Evolutionary conservation across 2,329 filamentous ascomycete genomes (phyloP), one percentile per base, ranked within the genome.

Genomic region (Lachnellula occidentalis): DNA sequence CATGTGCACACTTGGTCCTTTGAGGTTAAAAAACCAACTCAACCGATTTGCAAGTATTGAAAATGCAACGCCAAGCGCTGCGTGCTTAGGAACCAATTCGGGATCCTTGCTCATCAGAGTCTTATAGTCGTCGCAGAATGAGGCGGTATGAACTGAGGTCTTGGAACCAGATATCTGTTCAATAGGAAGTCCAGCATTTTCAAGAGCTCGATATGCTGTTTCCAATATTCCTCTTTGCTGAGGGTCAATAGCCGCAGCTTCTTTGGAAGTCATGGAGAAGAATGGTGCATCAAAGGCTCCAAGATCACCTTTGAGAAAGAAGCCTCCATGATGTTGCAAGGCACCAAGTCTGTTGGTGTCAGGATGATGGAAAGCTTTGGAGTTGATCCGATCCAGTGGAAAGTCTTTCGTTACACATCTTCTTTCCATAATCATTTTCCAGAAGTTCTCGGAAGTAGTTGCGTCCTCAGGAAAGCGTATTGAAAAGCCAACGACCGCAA

Each of bases 171-270:
- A 9, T 17, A 56, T 21, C 4, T 19, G 14, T 19, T 62, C 45
- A 11, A 56, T 6, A 14, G 50, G 43, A 2, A 56, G 36, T 15
- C 58, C 55, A 24, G 58, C 41, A 36, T 51, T 45, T 45, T 65
- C 63, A 19, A 65, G 52, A 4, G 57, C 53, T 42, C 65, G 63
- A 47, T 60, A 66, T 24, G 58, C 55, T 9, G 57, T 58, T 31
- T 66, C 59, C 8, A 62, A 51, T 22, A 56, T 85, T 62, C 90
- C 76, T 60, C 88, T 80, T 68, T 90, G 52, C 21, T 49, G 52
- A 4, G 46, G 45, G 43, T 66, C 64, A 55, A 66, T 62, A 3
- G 53, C 34, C 14, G 56, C 51, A 17, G 61, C 61, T 43, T 66
- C 62, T 8, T 48, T 39, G 5, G 55, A 50, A 2, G 51, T 54